Conservation (phyloP, 106 monocot genomes). For the Dendrobium nobile region DNA sequence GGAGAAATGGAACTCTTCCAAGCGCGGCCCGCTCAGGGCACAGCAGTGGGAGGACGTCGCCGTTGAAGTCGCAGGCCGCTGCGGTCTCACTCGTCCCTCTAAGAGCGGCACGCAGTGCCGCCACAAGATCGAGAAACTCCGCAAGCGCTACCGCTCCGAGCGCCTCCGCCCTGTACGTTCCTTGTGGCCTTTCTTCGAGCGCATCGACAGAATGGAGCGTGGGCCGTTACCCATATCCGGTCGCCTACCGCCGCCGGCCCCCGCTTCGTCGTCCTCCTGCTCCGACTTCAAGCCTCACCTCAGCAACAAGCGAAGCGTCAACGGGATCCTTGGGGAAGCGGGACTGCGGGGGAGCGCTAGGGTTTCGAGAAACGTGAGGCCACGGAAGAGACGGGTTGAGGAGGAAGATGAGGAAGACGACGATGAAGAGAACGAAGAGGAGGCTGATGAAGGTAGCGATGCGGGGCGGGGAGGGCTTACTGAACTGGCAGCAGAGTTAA, state of each 20-base stretch:
- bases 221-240: constrained; percentile 41
- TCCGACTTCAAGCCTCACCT: constrained; percentile 4
- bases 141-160: constrained; percentile 52
- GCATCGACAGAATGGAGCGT: constrained; percentile 50
- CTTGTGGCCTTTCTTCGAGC: constrained; percentile 51
- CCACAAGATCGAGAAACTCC: constrained; percentile 80
- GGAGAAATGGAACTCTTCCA: constrained; percentile 51
- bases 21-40: constrained; percentile 52
- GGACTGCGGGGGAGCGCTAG: constrained; percentile 6
- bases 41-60: constrained; percentile 66
- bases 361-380: not conserved
- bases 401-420: constrained; percentile 12
- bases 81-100: constrained; percentile 17
- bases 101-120: constrained; percentile 68
- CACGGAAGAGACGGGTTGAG: constrained; percentile 2
- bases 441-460: not conserved
- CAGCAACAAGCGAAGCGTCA: constrained; percentile 16
- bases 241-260: not conserved
- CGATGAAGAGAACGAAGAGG: constrained; percentile 12
- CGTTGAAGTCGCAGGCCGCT: constrained; percentile 38
- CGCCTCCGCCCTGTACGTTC: constrained; percentile 33
- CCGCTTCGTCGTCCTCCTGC: constrained; percentile 3
- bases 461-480: not conserved
- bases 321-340: constrained; percentile 24
- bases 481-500: constrained; percentile 37